These are phyloP conservation scores for Bidens hawaiensis DNA, from an alignment of 140 eudicot species.

Conservation along the genomic window DNA sequence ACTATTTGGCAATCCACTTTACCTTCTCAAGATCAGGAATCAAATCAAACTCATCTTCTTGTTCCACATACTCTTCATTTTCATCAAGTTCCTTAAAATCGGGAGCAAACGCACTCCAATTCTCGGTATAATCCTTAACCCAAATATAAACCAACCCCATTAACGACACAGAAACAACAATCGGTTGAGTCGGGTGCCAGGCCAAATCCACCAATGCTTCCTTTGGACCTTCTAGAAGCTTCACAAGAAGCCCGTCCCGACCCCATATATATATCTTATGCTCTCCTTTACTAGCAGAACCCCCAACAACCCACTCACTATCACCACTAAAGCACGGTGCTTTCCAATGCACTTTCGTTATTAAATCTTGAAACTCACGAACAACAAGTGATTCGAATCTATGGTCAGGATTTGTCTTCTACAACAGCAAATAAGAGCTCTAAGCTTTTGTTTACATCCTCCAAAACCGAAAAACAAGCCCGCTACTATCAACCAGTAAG, in stretches of 20 bases:
- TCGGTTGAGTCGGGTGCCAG: conserved; percentile 87
- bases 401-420: conserved; percentile 73
- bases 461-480: conserved; percentile 42
- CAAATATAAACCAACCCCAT: conserved; percentile 75
- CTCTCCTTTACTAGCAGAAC: conserved; percentile 89
- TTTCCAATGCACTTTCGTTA: conserved; percentile 85
- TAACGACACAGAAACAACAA: conserved; percentile 75
- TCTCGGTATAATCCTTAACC: conserved; percentile 86
- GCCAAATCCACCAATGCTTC: conserved; percentile 82
- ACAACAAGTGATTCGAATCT: conserved; percentile 66
- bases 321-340: conserved; percentile 94
- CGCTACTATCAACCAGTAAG: conserved; percentile 63
- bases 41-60: conserved; percentile 90
- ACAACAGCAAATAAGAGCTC: conserved; percentile 46
- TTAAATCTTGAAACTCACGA: conserved; percentile 75
- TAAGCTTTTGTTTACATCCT: conserved; percentile 64
- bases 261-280: conserved; percentile 94
- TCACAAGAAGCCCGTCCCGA: conserved; percentile 75
- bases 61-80: conserved; percentile 92
- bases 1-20: not conserved
- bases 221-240: conserved; percentile 87
- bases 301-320: conserved; percentile 89
- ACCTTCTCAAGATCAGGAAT: conserved; percentile 66
- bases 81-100: conserved; percentile 84
- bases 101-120: conserved; percentile 96